Evolutionary conservation across 1,139 yeast species (phyloP), one percentile per base, ranked within the genome.

Genomic region (Hyphopichia wangnamkhiaoensis): DNA sequence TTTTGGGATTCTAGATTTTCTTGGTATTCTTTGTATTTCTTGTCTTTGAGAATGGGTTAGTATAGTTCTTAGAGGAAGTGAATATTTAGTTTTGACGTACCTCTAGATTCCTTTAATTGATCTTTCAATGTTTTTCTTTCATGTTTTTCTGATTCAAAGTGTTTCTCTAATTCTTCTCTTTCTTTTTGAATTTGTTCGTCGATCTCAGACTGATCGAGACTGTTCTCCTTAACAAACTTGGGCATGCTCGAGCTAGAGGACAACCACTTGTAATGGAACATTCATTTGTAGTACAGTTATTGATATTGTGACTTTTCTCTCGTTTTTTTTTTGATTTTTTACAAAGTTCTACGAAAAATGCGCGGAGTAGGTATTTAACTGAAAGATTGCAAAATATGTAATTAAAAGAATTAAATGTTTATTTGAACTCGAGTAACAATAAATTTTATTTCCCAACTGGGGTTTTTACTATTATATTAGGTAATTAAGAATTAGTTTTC

Each of bases 101-200:
- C 59, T 51, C 63, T 56, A 35, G 63, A 59, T 33, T 65, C 72
- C 20, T 54, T 51, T 13, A 71, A 48, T 46, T 71, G 76, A 18
- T 68, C 69, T 12, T 59, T 61, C 13, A 71, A 48, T 2, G 71
- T 55, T 48, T 62, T 65, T 27, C 74, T 49, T 14, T 52, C 56
- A 13, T 43, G 20, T 3, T 33, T 24, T 14, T 44, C 18, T 45
- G 47, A 50, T 4, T 38, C 45, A 17, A 35, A 13, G 9, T 32
- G 26, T 6, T 29, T n/a, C 23, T 37, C 35, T 12, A 17, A 24
- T 20, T 29, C 19, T 16, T 20, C 34, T 9, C 17, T 18, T 23
- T 28, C 40, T 2, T 31, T 19, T 8, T 19, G 7, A 1, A 13
- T 15, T 29, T 37, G 43, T 3, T 14, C 19, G 5, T 27, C 33